Base-by-base conservation (phyloP, 2,329 filamentous ascomycete species). In the Colletotrichum agaves region DNA sequence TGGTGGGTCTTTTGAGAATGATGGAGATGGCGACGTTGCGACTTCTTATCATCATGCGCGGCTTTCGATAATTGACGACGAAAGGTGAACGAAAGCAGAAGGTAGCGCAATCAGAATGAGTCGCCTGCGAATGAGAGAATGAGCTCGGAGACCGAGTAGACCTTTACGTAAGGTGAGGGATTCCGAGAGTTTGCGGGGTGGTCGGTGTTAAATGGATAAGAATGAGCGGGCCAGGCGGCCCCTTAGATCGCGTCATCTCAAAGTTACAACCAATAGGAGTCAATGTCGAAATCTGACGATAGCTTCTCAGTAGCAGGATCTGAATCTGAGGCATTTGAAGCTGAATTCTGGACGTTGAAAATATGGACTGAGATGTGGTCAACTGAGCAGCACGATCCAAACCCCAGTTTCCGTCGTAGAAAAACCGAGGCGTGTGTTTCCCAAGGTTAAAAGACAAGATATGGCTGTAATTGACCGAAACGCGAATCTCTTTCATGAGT, bases 111-210 rank as follows among this genome's bases (percentile, higher is more conserved):
- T 8, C n/a, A 7, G 35, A 43, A 10, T n/a, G n/a, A n/a, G 21
- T 33, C 23, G 35, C 31, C 31, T 4, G 56, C 43, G 21, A 39
- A 49, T 41, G 46, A 41, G 46, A 41, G 23, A 50, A 23, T 21
- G 11, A 43, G 15, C 58, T 56, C 37, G 46, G 46, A 61, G 58
- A 52, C 58, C 58, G 58, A 61, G 52, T 46, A 61, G 46, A 35
- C 56, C 52, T 39, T 61, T 61, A 61, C 58, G 46, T 61, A 61
- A 61, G 58, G 58, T 52, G 46, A 31, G 23, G 21, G 58, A 33
- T 21, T 61, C n/a, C 50, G 50, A 19, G 58, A 60, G 58, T 52
- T 35, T 52, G 58, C 58, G 58, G 58, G 58, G 58, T 50, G 46
- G 11, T 33, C 46, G 44, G 33, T 17, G 46, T 17, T 61, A 15